phyloP scores from a whole-genome alignment of 2,329 filamentous ascomycete species.

The Aureobasidium sp. region DNA sequence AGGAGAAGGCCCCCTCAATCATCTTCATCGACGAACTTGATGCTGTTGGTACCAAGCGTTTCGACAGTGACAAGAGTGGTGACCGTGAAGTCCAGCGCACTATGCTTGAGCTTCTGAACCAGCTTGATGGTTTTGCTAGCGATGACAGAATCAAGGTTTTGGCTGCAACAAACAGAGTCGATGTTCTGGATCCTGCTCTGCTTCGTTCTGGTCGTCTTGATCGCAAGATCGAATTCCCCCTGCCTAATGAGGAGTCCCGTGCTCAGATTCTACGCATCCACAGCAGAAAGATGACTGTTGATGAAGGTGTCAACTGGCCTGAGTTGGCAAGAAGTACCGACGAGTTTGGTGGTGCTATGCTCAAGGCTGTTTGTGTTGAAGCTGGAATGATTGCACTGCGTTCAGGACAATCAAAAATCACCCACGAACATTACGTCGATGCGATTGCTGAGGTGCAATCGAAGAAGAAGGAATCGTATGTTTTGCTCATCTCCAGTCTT shows the following conservation, averaged over 20 bases:
- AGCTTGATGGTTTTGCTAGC: slow-evolving; percentile 94
- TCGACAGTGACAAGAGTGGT: slow-evolving; percentile 96
- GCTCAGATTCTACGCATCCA: slow-evolving; percentile 97
- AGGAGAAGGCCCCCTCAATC: slow-evolving; percentile 97
- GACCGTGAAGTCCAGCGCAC: slow-evolving; percentile 97
- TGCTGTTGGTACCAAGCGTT: slow-evolving; percentile 96
- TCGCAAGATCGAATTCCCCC: slow-evolving; percentile 95
- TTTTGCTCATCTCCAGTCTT: background rate
- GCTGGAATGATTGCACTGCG: slow-evolving; percentile 97
- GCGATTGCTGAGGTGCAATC: slow-evolving; percentile 93
- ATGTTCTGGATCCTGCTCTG: slow-evolving; percentile 86
- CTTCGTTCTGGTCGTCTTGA: slow-evolving; percentile 88
- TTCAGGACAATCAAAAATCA: slow-evolving; percentile 91
- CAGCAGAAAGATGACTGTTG: slow-evolving; percentile 95
- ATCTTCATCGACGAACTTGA: slow-evolving; percentile 99
- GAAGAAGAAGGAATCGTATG: slow-evolving; percentile 73
- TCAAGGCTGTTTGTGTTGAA: slow-evolving; percentile 98
- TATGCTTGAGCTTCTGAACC: slow-evolving; percentile 97
- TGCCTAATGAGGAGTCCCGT: slow-evolving; percentile 94
- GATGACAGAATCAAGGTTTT: slow-evolving; percentile 96
- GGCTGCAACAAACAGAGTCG: slow-evolving; percentile 88
- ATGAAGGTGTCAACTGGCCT: slow-evolving; percentile 88
- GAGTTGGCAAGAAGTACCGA: slow-evolving; percentile 95
- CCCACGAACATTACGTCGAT: slow-evolving; percentile 97
- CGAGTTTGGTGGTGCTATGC: slow-evolving; percentile 94